Percentiles rank a stretch among this genome's conserved stretches.
Evolutionary conservation across 1,139 yeast species (phyloP).

Genomic region (Casaregolazyma suthepensis): DNA sequence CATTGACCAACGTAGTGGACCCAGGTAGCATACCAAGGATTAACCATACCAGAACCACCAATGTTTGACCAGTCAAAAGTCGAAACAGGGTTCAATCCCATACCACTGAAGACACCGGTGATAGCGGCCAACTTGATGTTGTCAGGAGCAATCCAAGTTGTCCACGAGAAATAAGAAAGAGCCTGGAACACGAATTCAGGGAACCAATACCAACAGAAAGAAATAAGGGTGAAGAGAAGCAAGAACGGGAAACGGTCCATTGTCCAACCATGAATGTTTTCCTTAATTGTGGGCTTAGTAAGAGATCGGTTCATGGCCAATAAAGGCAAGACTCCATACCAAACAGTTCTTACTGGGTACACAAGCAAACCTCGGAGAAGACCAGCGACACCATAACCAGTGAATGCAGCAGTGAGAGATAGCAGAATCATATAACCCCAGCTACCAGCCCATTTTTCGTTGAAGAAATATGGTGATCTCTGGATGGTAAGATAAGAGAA

Average conservation of each 20-base stretch:
- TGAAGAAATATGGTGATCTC: conserved; percentile 28
- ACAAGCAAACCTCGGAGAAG: conserved; percentile 38
- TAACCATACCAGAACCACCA: conserved; percentile 27
- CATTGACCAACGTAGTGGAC: conserved; percentile 38
- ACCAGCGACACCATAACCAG: conserved; percentile 58
- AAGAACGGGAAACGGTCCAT: conserved; percentile 43
- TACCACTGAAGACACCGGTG: conserved; percentile 52
- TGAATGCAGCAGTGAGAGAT: conserved; percentile 49
- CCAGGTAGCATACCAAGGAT: conserved; percentile 43
- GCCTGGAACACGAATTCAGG: conserved; percentile 49
- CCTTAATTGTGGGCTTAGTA: conserved; percentile 39
- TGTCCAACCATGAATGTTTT: conserved; percentile 45
- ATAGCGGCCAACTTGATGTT: conserved; percentile 50
- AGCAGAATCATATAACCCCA: conserved; percentile 43
- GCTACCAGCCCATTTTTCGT: conserved; percentile 22
- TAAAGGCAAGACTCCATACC: conserved; percentile 52
- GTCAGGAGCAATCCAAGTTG: conserved; percentile 54
- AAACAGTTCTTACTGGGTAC: conserved; percentile 49
- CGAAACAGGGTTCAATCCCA: conserved; percentile 54
- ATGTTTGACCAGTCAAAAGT: conserved; percentile 48
- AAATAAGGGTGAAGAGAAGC: conserved; percentile 32
- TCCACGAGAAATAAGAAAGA: conserved; percentile 53
- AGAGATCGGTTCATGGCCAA: conserved; percentile 51
- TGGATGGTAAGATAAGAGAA: conserved; percentile 28
- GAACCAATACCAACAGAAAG: conserved; percentile 51